These are phyloP conservation scores for Chenopodium quinoa DNA, from an alignment of 148 eudicot species.

Conservation along the genomic window DNA sequence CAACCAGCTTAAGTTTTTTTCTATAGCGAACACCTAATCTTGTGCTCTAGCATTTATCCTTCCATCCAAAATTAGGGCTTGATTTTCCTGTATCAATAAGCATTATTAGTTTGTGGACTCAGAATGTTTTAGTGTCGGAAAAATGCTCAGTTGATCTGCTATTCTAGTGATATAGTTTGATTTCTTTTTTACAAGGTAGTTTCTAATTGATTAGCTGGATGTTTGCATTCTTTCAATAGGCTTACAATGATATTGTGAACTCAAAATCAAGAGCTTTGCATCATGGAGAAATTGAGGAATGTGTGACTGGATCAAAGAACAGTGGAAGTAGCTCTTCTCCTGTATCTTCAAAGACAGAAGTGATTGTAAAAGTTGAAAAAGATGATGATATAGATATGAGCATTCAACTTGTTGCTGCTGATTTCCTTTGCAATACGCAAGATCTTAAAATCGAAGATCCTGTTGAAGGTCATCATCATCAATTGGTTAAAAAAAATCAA, in stretches of 20 bases:
- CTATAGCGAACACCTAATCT: neutral
- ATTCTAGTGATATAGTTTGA: neutral
- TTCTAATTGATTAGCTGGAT: constrained; percentile 11
- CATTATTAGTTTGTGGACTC: neutral
- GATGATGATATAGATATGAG: constrained; percentile 11
- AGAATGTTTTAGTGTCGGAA: neutral
- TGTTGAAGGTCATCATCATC: constrained; percentile 1
- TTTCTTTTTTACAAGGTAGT: neutral
- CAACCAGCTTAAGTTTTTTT: no score
- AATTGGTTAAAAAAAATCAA: constrained; percentile 19
- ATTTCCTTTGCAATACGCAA: constrained; percentile 19
- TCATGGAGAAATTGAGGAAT: constrained; percentile 21
- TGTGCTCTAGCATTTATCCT: neutral
- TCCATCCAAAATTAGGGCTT: neutral
- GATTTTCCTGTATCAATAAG: neutral
- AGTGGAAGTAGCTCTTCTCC: constrained; percentile 19
- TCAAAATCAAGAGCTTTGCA: constrained; percentile 10
- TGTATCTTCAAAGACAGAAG: constrained; percentile 14
- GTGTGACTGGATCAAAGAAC: constrained; percentile 14
- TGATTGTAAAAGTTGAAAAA: constrained; percentile 19
- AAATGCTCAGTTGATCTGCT: neutral
- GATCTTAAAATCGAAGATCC: constrained; percentile 19
- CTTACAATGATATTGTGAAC: constrained; percentile 14
- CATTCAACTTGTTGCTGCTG: constrained; percentile 11
- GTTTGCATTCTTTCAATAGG: constrained; percentile 19